Conservation (phyloP, 768 basidiomycete genomes). For the Tubosaeta brunneosetosa region DNA sequence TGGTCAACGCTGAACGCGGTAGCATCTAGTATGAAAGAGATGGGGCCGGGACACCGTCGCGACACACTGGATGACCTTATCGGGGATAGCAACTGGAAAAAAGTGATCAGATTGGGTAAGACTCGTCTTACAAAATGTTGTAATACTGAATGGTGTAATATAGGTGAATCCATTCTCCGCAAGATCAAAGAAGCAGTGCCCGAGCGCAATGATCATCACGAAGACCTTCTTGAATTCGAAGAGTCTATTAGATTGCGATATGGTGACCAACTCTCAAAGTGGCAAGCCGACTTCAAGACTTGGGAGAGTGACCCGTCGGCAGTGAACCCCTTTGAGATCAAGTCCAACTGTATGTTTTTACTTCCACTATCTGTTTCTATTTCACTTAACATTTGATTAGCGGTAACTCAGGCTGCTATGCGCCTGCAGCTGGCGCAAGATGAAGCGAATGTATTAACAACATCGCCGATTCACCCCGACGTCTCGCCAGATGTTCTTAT, state of each 20-base stretch:
- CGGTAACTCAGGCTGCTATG: slow-evolving; percentile 8
- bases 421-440: slow-evolving; percentile 11
- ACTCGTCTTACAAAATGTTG: too few relatives aligned
- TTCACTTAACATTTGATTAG: background rate
- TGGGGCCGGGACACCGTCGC: background rate
- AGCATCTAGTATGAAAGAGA: background rate
- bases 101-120: background rate
- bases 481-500: slow-evolving; percentile 15
- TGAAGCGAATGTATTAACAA: slow-evolving; percentile 1
- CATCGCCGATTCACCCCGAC: slow-evolving; percentile 1
- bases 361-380: background rate
- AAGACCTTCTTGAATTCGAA: slow-evolving; percentile 4
- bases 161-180: background rate
- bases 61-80: background rate
- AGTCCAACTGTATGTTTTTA: background rate
- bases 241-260: too few relatives aligned
- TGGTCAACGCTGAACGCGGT: background rate
- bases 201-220: slow-evolving; percentile 3
- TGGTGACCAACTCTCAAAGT: too few relatives aligned
- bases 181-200: slow-evolving; percentile 6
- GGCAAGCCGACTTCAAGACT: background rate
- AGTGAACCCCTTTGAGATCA: slow-evolving; percentile 9
- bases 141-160: too few relatives aligned
- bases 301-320: background rate
- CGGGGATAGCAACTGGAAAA: background rate